phyloP scores from a whole-genome alignment of 2,329 filamentous ascomycete genomes.

The Colletotrichum sp. region DNA sequence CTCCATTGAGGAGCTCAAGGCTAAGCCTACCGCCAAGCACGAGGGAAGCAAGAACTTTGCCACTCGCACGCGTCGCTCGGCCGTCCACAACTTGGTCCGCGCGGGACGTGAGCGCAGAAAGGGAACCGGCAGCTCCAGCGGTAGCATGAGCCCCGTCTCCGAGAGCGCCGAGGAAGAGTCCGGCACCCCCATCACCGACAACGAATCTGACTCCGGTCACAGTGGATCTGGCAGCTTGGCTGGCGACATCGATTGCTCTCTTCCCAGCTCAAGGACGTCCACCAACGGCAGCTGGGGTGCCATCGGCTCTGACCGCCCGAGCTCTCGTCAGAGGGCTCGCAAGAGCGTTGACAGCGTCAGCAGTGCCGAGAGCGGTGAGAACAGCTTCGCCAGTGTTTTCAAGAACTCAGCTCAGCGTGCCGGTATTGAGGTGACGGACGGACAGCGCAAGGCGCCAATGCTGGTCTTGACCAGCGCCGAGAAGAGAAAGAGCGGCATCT shows the following conservation, averaged over 20 bases:
- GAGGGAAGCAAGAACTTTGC: conserved; percentile 99
- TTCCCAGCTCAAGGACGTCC: conserved; percentile 77
- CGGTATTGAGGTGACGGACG: conserved; percentile 60
- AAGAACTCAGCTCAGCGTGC: conserved; percentile 61
- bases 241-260: conserved; percentile 70
- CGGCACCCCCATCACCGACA: conserved; percentile 74
- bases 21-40: conserved; percentile 88
- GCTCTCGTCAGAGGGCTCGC: conserved; percentile 69
- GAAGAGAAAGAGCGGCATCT: conserved; percentile 78
- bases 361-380: conserved; percentile 58
- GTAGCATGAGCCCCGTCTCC: conserved; percentile 88
- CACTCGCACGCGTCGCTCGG: conserved; percentile 87
- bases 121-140: conserved; percentile 72
- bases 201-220: conserved; percentile 74
- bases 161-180: conserved; percentile 70
- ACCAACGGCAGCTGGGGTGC: conserved; percentile 77
- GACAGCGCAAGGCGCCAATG: conserved; percentile 82
- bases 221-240: conserved; percentile 83
- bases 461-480: conserved; percentile 87
- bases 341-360: conserved; percentile 69
- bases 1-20: conserved; percentile 85
- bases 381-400: conserved; percentile 72
- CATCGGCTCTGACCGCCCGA: conserved; percentile 86
- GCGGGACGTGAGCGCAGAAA: conserved; percentile 88
- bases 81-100: conserved; percentile 88